These are phyloP conservation scores for Achlya hypogyna DNA, from an alignment of 352 stramenopile genomes.

Conservation along the genomic window DNA sequence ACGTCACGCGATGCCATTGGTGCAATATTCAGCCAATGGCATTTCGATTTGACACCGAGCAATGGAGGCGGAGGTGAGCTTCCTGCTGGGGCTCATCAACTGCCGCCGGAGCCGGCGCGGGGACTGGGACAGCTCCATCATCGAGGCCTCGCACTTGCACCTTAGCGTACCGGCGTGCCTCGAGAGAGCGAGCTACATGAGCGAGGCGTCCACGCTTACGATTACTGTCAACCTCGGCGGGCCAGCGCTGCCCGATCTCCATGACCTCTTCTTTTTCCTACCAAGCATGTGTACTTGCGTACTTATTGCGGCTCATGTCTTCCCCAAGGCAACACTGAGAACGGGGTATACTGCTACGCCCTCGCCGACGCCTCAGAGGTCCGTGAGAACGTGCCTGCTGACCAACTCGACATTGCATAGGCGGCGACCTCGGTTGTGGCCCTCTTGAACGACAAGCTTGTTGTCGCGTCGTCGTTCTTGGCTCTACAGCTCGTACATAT, in stretches of 20 bases:
- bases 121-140: slow-evolving; percentile 17
- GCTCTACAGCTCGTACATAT: background rate
- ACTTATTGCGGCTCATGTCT: background rate
- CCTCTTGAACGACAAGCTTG: background rate
- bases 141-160: slow-evolving; percentile 8
- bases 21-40: too few species aligned
- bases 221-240: slow-evolving; percentile 4
- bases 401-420: background rate
- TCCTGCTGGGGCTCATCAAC: slow-evolving; percentile 13
- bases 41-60: too few species aligned
- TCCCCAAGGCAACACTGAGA: background rate
- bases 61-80: slow-evolving; percentile 1
- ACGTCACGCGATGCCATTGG: background rate
- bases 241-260: background rate
- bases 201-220: background rate
- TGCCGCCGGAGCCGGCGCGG: slow-evolving; percentile 17
- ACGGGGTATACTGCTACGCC: background rate
- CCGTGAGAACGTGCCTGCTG: background rate
- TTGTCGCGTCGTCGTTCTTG: background rate
- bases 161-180: slow-evolving; percentile 8
- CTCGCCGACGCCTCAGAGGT: background rate
- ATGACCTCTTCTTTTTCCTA: slow-evolving; percentile 7
- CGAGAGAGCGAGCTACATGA: slow-evolving; percentile 10
- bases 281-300: background rate
- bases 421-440: background rate